Evolutionary conservation across 129 eudicot species (phyloP), one percentile per base, ranked within the genome.

Genomic region (Lonicera japonica): DNA sequence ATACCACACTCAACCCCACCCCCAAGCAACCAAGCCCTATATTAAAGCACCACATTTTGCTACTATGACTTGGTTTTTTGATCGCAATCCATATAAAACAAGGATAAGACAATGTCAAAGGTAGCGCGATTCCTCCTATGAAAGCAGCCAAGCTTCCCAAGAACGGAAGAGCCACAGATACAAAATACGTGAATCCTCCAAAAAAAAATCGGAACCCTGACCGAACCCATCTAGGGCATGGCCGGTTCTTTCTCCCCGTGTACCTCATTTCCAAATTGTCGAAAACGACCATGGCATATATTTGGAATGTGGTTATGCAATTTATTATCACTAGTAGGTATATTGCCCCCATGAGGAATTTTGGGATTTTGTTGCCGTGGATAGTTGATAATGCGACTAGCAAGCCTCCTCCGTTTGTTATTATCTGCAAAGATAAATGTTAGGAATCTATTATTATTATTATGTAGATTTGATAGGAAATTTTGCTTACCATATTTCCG

Each of bases 81-180:
- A 81, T 73, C 9, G 66, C 69, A 24, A 84, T 61, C 92, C 92
- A 88, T 83, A 88, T 88, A 60, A 88, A 54, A 64, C 82, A 81
- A 1, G 96, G 96, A 48, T 81, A 84, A 4, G 67, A 65, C n/a
- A 75, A 56, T 11, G 96, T 81, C 18, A 88, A 12, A 1, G 90
- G 96, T 39, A 78, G 23, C 0, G 82, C 58, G 3, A 84, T 18
- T 19, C 82, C 78, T 46, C 94, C 96, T 4, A 82, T 54, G 7
- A 88, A 11, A 11, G 75, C 54, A 7, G 66, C 80, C 38, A 88
- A 17, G 25, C 50, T 62, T 14, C 82, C 80, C 24, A 88, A 56
- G 73, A 88, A 88, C 0, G 96, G 94, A 34, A 84, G 56, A 0
- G 89, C 83, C 40, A 81, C 81, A 0, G 96, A 56, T 45, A 79